A percentile compares a stretch with the other conserved stretches of the same genome.
Evolutionary conservation across 2,329 filamentous ascomycete genomes (phyloP).

Genomic region (Microdochium paspali): DNA sequence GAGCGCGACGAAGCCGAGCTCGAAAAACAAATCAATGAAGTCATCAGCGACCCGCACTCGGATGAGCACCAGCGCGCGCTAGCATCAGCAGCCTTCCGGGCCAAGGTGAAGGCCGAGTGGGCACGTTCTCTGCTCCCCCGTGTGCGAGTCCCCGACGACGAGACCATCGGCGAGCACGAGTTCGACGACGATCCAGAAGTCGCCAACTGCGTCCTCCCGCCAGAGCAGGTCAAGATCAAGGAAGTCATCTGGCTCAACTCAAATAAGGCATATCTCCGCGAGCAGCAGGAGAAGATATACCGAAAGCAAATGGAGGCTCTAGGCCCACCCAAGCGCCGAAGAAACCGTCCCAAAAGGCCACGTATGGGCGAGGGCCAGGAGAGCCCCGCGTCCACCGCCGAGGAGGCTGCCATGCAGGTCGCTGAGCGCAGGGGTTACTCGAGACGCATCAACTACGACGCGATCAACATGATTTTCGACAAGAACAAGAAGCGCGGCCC

Average conservation of each 20-base stretch:
- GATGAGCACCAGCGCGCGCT: constrained; percentile 46
- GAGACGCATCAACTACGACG: constrained; percentile 67
- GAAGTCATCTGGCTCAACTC: constrained; percentile 90
- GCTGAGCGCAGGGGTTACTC: constrained; percentile 60
- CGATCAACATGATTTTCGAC: constrained; percentile 48
- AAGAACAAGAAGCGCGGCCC: constrained; percentile 31
- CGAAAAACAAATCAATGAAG: constrained; percentile 60
- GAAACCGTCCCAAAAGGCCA: constrained; percentile 37
- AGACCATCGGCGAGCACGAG: constrained; percentile 67
- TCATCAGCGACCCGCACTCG: constrained; percentile 53
- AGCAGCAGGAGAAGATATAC: constrained; percentile 76
- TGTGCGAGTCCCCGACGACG: constrained; percentile 44
- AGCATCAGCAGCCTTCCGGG: constrained; percentile 46
- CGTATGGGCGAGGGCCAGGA: constrained; percentile 56
- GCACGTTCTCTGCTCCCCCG: constrained; percentile 37
- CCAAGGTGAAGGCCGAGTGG: constrained; percentile 41
- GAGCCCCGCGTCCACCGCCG: constrained; percentile 56
- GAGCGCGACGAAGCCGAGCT: constrained; percentile 54
- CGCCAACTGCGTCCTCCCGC: constrained; percentile 62
- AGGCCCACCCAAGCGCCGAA: constrained; percentile 45
- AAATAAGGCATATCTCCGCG: constrained; percentile 87
- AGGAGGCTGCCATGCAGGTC: constrained; percentile 59
- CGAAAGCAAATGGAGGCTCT: constrained; percentile 52
- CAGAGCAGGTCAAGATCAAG: constrained; percentile 70
- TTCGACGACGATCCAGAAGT: constrained; percentile 90